Base-by-base conservation (phyloP, 495 filamentous ascomycete genomes). In the Penicillium subrubescens region DNA sequence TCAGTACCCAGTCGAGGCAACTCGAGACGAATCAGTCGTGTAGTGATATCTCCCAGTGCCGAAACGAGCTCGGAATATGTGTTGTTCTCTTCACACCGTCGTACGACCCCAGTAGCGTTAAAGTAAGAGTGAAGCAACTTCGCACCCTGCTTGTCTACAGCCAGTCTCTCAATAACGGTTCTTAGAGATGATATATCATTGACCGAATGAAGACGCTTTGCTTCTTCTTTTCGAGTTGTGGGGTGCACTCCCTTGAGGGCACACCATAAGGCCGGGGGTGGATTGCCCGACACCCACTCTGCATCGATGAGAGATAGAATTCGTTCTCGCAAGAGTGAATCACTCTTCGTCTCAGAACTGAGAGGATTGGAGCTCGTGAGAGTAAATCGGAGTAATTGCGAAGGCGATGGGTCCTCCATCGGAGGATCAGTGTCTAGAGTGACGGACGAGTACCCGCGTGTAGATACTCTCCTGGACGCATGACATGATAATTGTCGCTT, bases 371-470 rank as follows among this genome's bases (percentile, higher is more conserved):
- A 71, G 10, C 65, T 71, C 6, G 60, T 75, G 23, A 81, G 46
- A 17, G 68, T 66, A 50, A 71, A 76, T 50, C 76, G 73, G 25
- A 80, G 64, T 52, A 77, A 23, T 29, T 77, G 66, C 19, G 74
- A 73, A 17, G 74, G 69, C 14, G 72, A 65, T 35, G 73, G 71
- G 62, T 69, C 59, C 23, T 12, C 51, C n/a, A 54, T 53, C 29
- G 51, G 56, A 55, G 54, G 43, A 23, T 58, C 60, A 27, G 35
- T 6, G 10, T 62, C 27, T 31, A 46, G 33, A 34, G 57, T 10
- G 50, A 51, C 39, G 23, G 57, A 54, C 7, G 61, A 63, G 37
- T 51, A 6, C 39, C 60, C 41, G 44, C 70, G 64, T 39, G 54
- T 25, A 3, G 43, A 35, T 54, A 59, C 56, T 11, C 35, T 50